phyloP scores from a whole-genome alignment of 2,329 filamentous ascomycete species.

The Sclerotinia sclerotiorum region DNA sequence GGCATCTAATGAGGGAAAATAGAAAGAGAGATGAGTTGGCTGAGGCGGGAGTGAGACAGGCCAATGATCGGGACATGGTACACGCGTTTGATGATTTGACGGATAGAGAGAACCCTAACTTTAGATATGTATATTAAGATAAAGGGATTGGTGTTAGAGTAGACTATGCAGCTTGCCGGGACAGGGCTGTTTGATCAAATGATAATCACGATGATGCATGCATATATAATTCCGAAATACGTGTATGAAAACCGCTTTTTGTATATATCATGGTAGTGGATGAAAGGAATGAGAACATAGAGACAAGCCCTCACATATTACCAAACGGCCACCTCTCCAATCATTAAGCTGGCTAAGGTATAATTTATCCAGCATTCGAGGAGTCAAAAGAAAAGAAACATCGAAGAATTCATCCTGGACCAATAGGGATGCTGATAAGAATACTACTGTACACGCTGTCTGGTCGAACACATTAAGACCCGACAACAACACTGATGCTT shows the following conservation, averaged over 20 bases:
- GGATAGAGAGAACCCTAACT: constrained; percentile 36
- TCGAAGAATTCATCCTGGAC: background rate
- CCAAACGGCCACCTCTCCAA: background rate
- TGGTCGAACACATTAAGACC: constrained; percentile 8
- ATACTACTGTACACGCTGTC: constrained; percentile 9
- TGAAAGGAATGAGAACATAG: background rate
- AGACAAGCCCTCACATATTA: background rate
- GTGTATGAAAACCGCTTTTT: background rate
- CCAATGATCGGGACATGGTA: constrained; percentile 28
- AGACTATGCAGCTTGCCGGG: background rate
- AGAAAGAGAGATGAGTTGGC: constrained; percentile 20
- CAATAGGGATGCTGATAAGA: constrained; percentile 12
- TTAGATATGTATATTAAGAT: constrained; percentile 30
- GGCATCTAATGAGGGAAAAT: constrained; percentile 22
- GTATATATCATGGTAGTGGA: background rate
- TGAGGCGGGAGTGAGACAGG: constrained; percentile 7
- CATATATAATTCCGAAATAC: background rate
- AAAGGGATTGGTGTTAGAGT: background rate
- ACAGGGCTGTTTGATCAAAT: background rate
- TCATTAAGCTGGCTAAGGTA: constrained; percentile 17
- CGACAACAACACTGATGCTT: background rate
- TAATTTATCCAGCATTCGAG: constrained; percentile 14
- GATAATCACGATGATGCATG: background rate
- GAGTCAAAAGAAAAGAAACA: constrained; percentile 11
- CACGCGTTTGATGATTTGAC: constrained; percentile 40